Base-by-base conservation (phyloP, 208 protist genomes). In the Trypanosoma melophagium region DNA sequence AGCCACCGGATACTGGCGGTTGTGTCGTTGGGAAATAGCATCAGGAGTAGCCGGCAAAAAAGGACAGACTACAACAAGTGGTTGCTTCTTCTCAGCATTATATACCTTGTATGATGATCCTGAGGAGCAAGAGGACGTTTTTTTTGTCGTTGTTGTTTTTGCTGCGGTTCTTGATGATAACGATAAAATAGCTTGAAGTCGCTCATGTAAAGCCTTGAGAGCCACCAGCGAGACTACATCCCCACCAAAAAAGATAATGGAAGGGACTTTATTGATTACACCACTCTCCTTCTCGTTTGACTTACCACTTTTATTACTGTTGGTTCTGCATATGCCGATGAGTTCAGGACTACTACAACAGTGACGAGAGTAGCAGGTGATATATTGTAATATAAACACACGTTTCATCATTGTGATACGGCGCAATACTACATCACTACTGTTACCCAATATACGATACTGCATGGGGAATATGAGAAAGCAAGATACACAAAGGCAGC, bases 201-300 rank as follows among this genome's bases (percentile, higher is more conserved):
- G 85, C 45, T 79, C 68, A 74, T 90, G 80, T 17, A 96, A 71
- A 1, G 85, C 86, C 60, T 87, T 77, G 3, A 96, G 81, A 0
- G 81, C 82, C 0, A 84, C 83, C 16, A 92, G 69, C 1, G 85
- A 92, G 19, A 96, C 90, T 14, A 82, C 69, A 55, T 93, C 90
- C 0, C 90, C 90, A 40, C 90, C 90, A 74, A 96, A 92, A 72
- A 96, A 88, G 28, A 96, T 76, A 8, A 96, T 72, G 22, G 65
- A 71, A 24, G 72, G 72, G 17, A 38, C 42, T 45, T 40, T 66
- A 16, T 21, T 4, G 3, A 50, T 8, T 3, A 24, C 45, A 65
- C 25, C 25, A 16, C 16, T 49, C 24, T 49, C 14, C 10, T 35
- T 44, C n/a, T n/a, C n/a, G n/a, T n/a, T n/a, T n/a, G n/a, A n/a